Percentiles rank a stretch among this genome's conserved stretches.
Evolutionary conservation across 225 moss, liverwort and hornwort species (phyloP).

Genomic region (Lunularia cruciata): DNA sequence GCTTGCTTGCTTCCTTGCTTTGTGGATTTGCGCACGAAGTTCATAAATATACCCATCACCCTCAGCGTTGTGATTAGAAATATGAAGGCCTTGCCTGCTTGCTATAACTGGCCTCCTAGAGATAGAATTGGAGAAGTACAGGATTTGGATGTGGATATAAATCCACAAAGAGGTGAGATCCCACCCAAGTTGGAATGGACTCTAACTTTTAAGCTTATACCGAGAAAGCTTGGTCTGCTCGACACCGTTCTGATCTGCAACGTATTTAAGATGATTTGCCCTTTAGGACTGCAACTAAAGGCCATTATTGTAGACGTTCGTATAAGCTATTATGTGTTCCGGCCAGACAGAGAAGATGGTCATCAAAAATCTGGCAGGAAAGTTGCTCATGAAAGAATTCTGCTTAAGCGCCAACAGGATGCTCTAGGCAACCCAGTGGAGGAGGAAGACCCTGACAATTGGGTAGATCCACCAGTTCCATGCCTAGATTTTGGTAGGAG

Average conservation of each 20-base stretch:
- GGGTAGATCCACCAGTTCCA: constrained; percentile 58
- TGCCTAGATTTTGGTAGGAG: constrained; percentile 81
- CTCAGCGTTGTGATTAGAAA: constrained; percentile 55
- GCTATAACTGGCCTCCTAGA: constrained; percentile 67
- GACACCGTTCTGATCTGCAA: constrained; percentile 79
- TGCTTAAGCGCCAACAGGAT: constrained; percentile 34
- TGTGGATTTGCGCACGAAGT: constrained; percentile 76
- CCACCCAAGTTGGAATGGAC: constrained; percentile 54
- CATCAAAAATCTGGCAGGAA: constrained; percentile 50
- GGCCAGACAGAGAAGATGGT: constrained; percentile 54
- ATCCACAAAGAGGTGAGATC: constrained; percentile 61
- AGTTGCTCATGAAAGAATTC: constrained; percentile 39
- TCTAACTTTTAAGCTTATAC: constrained; percentile 61
- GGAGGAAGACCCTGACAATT: constrained; percentile 48
- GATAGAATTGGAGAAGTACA: constrained; percentile 64
- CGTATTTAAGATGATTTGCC: constrained; percentile 78
- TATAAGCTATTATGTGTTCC: constrained; percentile 67
- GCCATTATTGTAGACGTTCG: constrained; percentile 66
- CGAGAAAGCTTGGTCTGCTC: constrained; percentile 63
- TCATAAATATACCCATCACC: constrained; percentile 61
- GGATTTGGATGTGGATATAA: constrained; percentile 59
- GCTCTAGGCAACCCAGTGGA: constrained; percentile 39
- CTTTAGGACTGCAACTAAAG: constrained; percentile 68
- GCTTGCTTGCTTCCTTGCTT: constrained; percentile 68
- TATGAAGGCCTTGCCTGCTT: constrained; percentile 60